phyloP scores from a whole-genome alignment of 176 grass and related monocot genomes.

The Cenchrus purpureus region DNA sequence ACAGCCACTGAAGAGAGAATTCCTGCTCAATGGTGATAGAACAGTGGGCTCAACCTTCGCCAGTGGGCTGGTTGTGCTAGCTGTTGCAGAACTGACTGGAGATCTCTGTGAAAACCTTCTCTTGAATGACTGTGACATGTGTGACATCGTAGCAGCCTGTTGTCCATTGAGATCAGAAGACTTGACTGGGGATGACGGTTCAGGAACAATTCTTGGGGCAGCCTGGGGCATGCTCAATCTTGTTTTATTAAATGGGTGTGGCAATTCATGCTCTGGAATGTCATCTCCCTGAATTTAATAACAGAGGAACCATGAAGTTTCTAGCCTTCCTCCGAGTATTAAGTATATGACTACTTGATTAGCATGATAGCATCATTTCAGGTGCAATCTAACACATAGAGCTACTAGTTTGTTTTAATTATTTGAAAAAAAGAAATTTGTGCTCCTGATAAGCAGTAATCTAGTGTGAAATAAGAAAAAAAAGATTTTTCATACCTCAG shows the following conservation, averaged over 20 bases:
- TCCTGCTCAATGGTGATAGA: conserved; percentile 33
- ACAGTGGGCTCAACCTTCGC: conserved; percentile 3
- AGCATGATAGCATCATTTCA: not conserved
- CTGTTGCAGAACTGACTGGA: not conserved
- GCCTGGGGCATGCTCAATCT: conserved; percentile 16
- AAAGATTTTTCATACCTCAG: conserved; percentile 52
- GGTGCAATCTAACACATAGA: not conserved
- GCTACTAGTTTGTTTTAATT: not conserved
- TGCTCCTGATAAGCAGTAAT: not conserved
- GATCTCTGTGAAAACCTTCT: conserved; percentile 64
- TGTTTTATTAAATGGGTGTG: conserved; percentile 66
- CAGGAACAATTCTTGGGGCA: conserved; percentile 17
- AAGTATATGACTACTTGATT: not conserved
- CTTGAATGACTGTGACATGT: conserved; percentile 67
- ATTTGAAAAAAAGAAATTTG: not conserved
- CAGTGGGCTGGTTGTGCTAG: conserved; percentile 11
- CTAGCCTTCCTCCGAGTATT: not conserved
- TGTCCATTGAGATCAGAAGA: conserved; percentile 14
- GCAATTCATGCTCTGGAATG: conserved; percentile 74
- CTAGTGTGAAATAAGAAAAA: not conserved
- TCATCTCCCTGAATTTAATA: conserved; percentile 67
- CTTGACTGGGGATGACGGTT: not conserved
- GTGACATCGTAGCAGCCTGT: conserved; percentile 52
- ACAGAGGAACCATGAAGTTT: not conserved
- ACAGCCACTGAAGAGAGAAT: conserved; percentile 8